Evolutionary conservation across 2,329 filamentous ascomycete genomes (phyloP).

Genomic region (Monosporascus sp.): DNA sequence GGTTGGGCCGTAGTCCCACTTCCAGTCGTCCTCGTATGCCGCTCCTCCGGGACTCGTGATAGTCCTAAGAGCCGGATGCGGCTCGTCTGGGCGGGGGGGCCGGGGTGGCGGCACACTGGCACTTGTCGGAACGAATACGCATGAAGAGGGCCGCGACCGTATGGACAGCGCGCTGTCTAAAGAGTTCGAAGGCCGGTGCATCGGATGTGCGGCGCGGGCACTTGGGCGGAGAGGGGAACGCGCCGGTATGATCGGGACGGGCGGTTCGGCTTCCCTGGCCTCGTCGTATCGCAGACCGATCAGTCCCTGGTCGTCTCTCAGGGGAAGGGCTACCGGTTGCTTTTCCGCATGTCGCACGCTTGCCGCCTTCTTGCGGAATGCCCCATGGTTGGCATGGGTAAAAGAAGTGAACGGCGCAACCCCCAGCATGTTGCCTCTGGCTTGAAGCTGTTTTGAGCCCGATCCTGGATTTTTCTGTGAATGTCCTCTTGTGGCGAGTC

Average conservation of each 20-base stretch:
- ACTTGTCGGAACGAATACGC: slow-evolving; percentile 21
- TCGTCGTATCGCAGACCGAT: slow-evolving; percentile 58
- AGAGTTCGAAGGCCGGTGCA: slow-evolving; percentile 10
- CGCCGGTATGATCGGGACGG: slow-evolving; percentile 46
- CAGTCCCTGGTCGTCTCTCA: slow-evolving; percentile 45
- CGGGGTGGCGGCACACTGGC: slow-evolving; percentile 31
- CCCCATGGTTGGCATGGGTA: slow-evolving; percentile 4
- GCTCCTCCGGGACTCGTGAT: slow-evolving; percentile 20
- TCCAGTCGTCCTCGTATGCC: slow-evolving; percentile 36
- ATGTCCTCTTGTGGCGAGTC: neutral
- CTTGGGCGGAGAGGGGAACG: slow-evolving; percentile 30
- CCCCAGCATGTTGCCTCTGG: slow-evolving; percentile 11
- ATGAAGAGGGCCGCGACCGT: slow-evolving; percentile 19
- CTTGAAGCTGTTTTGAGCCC: too few species aligned
- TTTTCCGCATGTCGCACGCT: slow-evolving; percentile 39
- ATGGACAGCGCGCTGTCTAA: slow-evolving; percentile 6
- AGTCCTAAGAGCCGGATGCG: slow-evolving; percentile 48
- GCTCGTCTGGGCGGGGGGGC: slow-evolving; percentile 40
- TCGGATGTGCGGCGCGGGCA: slow-evolving; percentile 18
- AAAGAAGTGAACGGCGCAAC: slow-evolving; percentile 2
- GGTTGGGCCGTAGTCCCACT: slow-evolving; percentile 46
- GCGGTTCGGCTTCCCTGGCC: slow-evolving; percentile 51
- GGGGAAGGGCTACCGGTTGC: slow-evolving; percentile 30
- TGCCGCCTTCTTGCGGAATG: slow-evolving; percentile 23
- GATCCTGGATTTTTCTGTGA: neutral